Evolutionary conservation across 2,329 filamentous ascomycete genomes (phyloP).

Genomic region (Fusarium newnesense): DNA sequence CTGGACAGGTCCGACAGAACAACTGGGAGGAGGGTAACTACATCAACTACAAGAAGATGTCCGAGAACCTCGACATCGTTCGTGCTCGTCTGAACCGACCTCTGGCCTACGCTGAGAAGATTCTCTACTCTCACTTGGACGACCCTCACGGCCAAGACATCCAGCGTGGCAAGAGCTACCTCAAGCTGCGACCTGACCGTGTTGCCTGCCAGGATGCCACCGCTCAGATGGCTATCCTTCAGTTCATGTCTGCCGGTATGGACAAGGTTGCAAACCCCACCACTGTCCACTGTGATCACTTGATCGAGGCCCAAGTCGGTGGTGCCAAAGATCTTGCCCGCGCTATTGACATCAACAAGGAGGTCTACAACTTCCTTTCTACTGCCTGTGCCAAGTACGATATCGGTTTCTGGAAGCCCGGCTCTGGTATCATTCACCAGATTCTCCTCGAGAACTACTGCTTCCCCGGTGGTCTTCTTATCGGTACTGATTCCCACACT

Average conservation of each 20-base stretch:
- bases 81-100: constrained; percentile 90
- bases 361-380: constrained; percentile 97
- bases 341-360: constrained; percentile 95
- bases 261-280: constrained; percentile 91
- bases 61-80: constrained; percentile 93
- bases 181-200: constrained; percentile 95
- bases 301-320: constrained; percentile 97
- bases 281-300: constrained; percentile 98
- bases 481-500: constrained; percentile 97
- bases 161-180: constrained; percentile 93
- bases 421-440: constrained; percentile 99
- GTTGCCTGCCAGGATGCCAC: constrained; percentile 99
- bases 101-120: constrained; percentile 96
- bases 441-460: constrained; percentile 99
- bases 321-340: constrained; percentile 92
- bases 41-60: constrained; percentile 99
- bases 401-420: constrained; percentile 99
- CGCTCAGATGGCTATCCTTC: constrained; percentile 98
- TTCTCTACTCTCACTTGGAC: constrained; percentile 98
- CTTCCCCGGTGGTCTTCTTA: constrained; percentile 97
- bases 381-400: constrained; percentile 98
- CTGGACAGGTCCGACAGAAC: constrained; percentile 82
- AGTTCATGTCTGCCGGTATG: constrained; percentile 99
- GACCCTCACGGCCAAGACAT: constrained; percentile 97
- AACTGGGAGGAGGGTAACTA: constrained; percentile 96